These are phyloP conservation scores for Tetraselmis chui DNA, from an alignment of 139 green algal species.

Conservation along the genomic window DNA sequence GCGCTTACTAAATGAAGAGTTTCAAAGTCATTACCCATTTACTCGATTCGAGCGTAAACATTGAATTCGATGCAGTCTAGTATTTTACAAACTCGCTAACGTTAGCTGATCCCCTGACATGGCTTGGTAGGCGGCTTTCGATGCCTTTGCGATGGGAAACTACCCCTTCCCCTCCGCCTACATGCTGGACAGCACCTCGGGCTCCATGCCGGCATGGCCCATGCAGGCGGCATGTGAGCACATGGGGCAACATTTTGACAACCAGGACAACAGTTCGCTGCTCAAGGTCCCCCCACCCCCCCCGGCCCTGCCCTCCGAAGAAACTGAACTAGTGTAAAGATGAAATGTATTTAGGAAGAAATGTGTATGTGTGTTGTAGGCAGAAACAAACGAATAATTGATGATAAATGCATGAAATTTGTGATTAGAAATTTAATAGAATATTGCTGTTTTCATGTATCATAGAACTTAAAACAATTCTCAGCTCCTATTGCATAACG, in stretches of 20 bases:
- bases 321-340: too few species aligned
- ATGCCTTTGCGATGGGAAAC: slow-evolving; percentile 70
- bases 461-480: too few species aligned
- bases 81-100: background rate
- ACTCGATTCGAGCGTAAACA: too few species aligned
- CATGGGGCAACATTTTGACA: slow-evolving; percentile 13
- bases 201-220: slow-evolving; percentile 51
- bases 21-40: too few species aligned
- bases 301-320: background rate
- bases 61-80: too few species aligned
- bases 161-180: slow-evolving; percentile 53
- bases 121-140: slow-evolving; percentile 50
- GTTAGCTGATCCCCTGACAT: background rate
- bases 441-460: too few species aligned
- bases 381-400: too few species aligned
- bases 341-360: too few species aligned
- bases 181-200: slow-evolving; percentile 28
- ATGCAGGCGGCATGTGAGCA: slow-evolving; percentile 50
- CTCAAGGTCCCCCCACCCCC: background rate
- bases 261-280: background rate
- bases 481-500: too few species aligned
- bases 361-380: too few species aligned
- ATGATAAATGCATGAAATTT: too few species aligned
- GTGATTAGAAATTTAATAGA: too few species aligned
- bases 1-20: background rate